phyloP scores from a whole-genome alignment of 2,329 filamentous ascomycete genomes.

The Clonostachys chloroleuca region DNA sequence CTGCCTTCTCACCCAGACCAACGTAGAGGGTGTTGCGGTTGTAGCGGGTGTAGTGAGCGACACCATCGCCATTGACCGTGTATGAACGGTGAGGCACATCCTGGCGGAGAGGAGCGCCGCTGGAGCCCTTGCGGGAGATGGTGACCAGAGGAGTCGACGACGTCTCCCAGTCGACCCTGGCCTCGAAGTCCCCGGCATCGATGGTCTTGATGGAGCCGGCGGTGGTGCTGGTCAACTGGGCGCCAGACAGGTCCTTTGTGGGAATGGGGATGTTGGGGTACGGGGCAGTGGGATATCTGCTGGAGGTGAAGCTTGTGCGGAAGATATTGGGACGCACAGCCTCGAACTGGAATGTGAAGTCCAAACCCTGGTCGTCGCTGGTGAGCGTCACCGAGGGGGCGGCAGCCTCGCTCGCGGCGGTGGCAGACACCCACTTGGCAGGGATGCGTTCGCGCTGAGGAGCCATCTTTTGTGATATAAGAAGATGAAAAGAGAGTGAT shows the following conservation, averaged over 20 bases:
- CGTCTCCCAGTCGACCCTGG: conserved; percentile 5
- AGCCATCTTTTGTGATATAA: not conserved
- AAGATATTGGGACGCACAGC: conserved; percentile 59
- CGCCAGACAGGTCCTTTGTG: conserved; percentile 18
- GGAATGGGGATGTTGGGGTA: conserved; percentile 55
- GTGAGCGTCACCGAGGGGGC: not conserved
- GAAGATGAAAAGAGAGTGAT: too few species aligned
- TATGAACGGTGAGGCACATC: conserved; percentile 66
- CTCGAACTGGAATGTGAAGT: conserved; percentile 60
- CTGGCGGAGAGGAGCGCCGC: conserved; percentile 45
- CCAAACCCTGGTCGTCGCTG: not conserved
- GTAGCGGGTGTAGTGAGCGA: conserved; percentile 62
- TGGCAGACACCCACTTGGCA: not conserved
- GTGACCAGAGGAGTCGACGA: conserved; percentile 44
- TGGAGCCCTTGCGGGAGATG: conserved; percentile 34
- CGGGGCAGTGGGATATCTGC: conserved; percentile 58
- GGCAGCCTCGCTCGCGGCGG: not conserved
- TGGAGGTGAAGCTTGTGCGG: conserved; percentile 61
- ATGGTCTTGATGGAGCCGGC: conserved; percentile 31
- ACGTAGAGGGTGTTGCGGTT: conserved; percentile 61
- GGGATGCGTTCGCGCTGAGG: not conserved
- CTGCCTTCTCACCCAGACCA: conserved; percentile 68
- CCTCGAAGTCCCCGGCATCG: conserved; percentile 3
- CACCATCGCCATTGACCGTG: conserved; percentile 52
- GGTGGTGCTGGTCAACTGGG: conserved; percentile 19